A percentile compares a stretch with the other conserved stretches of the same genome.
phyloP scores from a whole-genome alignment of 331 rosid genomes.

The Acacia pycnantha region DNA sequence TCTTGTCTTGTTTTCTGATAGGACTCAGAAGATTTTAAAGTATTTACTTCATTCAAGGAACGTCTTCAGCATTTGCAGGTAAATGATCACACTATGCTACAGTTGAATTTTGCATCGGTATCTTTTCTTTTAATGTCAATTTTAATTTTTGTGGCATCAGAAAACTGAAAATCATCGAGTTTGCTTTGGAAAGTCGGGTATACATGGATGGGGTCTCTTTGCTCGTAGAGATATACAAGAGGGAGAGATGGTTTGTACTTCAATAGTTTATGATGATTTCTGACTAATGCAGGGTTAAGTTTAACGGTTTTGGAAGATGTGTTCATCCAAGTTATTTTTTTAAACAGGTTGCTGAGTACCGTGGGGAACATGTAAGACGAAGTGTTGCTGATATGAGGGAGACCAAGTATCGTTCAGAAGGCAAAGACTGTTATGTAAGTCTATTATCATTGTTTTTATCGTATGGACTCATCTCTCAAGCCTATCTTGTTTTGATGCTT shows the following conservation, averaged over 20 bases:
- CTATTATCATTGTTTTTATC: conserved; percentile 9
- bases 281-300: conserved; percentile 2
- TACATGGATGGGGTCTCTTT: conserved; percentile 99
- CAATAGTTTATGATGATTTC: conserved; percentile 10
- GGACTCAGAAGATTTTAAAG: conserved; percentile 64
- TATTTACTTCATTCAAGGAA: conserved; percentile 79
- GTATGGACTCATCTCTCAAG: not conserved
- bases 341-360: conserved; percentile 87
- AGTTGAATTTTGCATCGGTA: conserved; percentile 17
- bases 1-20: conserved; percentile 37
- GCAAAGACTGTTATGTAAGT: conserved; percentile 98
- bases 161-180: conserved; percentile 71
- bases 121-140: not conserved
- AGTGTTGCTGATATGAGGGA: conserved; percentile 92
- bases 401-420: conserved; percentile 66
- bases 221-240: conserved; percentile 87
- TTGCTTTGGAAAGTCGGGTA: conserved; percentile 94
- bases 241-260: conserved; percentile 84
- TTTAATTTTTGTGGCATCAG: conserved; percentile 43
- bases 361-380: conserved; percentile 88
- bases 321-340: conserved; percentile 25
- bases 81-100: conserved; percentile 27
- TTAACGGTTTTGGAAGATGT: conserved; percentile 20
- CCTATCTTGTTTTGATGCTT: conserved; percentile 16
- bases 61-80: conserved; percentile 83